Base-by-base conservation (phyloP, 1,284 basidiomycete genomes). In the Puccinia novopanici region DNA sequence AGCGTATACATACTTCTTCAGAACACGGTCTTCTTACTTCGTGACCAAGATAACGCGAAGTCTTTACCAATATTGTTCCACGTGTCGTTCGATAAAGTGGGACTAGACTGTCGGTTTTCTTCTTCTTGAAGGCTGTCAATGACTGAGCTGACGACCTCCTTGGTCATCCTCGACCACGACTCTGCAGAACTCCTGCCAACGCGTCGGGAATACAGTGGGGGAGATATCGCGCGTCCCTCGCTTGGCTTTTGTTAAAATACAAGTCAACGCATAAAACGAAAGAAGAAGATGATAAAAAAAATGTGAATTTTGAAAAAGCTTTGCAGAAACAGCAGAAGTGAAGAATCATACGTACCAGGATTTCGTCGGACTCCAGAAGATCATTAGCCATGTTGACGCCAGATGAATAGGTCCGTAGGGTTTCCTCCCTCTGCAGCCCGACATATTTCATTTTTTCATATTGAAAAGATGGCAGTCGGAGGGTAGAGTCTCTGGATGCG, bases 21-120 rank as follows among this genome's bases (percentile, higher is more conserved):
- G 27, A 17, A 48, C 19, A 63, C 6, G 3, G 42, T 50, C n/a
- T 59, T 42, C 22, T 57, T 22, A 27, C 37, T 45, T 59, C 12
- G 30, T 42, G 30, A 40, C 27, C 6, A 37, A 37, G 13, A 72
- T 37, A 30, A 57, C 12, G 57, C 22, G 3, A 13, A 61, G 37
- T 0, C 19, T 5, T 52, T 52, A 65, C 74, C 74, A 50, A 75
- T 37, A n/a, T 61, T 42, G 42, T 75, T 52, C 74, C 74, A 75
- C 37, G 61, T 37, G 8, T 45, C 42, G 27, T 52, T 75, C 17
- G 74, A 75, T 40, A 75, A 52, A 15, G 19, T 63, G 19, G 74
- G 59, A 65, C 74, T 75, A 42, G 10, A 27, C 13, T 63, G 54
- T 6, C 40, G 57, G 17, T 52, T 75, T 61, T 61, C 50, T 65